Evolutionary conservation across 805 yeast genomes (phyloP), one percentile per base, ranked within the genome.

Genomic region (Wickerhamiella brachini): DNA sequence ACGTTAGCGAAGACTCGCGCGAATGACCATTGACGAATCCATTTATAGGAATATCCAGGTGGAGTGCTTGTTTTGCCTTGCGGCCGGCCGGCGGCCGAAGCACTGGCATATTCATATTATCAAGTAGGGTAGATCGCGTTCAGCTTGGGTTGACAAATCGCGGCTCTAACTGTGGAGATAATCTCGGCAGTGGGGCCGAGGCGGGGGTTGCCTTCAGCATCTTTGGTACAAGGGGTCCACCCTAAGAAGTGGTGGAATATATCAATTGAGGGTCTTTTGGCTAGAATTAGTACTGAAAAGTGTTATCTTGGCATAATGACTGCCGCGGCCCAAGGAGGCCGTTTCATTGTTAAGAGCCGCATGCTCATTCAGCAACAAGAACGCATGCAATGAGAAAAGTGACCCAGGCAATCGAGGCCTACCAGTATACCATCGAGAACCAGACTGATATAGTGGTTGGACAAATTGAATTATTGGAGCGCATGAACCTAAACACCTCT

Each of bases 81-180:
- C 59, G 56, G 44, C 50, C 50, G 26, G 20, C 45, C 22, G 60
- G 59, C 17, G 60, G 60, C 54, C 56, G 60, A 15, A 56, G 44
- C 4, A 56, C 44, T 22, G 60, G 60, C 31, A 54, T 7, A 47
- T 13, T 47, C 49, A 47, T 47, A 13, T n/a, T 13, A 15, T 13
- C 26, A 12, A 20, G 22, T 21, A 9, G 15, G 15, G 34, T 29
- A 29, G 34, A 29, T 29, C 34, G 34, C 34, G 20, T 17, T 15
- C 7, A 13, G 9, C 5, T 4, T 37, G 41, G 41, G 41, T 13
- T 37, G 41, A 37, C 41, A 37, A 37, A 37, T 37, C 41, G 20
- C 20, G 20, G 41, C 34, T 12, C 34, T 7, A 29, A 7, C 34
- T 29, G 34, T 7, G 34, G 34, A 29, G 15, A 29, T 29, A 29